phyloP scores from a whole-genome alignment of 1,139 yeast genomes.

The Zhuliangozyma blackwelliae region DNA sequence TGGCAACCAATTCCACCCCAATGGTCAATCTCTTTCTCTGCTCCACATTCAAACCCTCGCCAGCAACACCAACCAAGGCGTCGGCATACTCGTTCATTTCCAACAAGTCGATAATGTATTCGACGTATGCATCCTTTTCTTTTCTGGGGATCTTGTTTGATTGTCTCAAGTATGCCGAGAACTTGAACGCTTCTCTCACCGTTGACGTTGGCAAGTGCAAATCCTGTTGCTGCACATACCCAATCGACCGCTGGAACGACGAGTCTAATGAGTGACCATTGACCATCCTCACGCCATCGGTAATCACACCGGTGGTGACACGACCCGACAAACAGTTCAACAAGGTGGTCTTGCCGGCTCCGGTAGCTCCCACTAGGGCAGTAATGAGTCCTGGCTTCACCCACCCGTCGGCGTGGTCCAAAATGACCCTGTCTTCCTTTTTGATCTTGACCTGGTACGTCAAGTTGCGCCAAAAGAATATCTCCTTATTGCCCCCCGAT shows the following conservation, averaged over 20 bases:
- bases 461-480: constrained; percentile 77
- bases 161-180: constrained; percentile 36
- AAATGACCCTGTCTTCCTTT: constrained; percentile 55
- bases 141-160: constrained; percentile 23
- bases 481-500: constrained; percentile 24
- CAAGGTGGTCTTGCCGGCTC: constrained; percentile 35
- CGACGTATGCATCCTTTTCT: constrained; percentile 34
- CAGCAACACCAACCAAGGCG: constrained; percentile 37
- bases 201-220: constrained; percentile 34
- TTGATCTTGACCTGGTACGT: constrained; percentile 70
- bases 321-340: constrained; percentile 33
- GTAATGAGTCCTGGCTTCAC: constrained; percentile 32
- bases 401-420: constrained; percentile 49
- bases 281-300: constrained; percentile 35
- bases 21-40: constrained; percentile 34
- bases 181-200: constrained; percentile 35
- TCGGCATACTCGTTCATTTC: constrained; percentile 21
- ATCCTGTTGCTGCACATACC: constrained; percentile 41
- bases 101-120: constrained; percentile 27
- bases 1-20: constrained; percentile 39
- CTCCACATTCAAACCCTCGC: constrained; percentile 37
- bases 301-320: constrained; percentile 31
- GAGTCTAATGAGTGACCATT: constrained; percentile 30
- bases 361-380: constrained; percentile 33
- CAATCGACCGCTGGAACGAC: constrained; percentile 38